phyloP scores from a whole-genome alignment of 2,329 filamentous ascomycete genomes.

The Penicillium frequentans region DNA sequence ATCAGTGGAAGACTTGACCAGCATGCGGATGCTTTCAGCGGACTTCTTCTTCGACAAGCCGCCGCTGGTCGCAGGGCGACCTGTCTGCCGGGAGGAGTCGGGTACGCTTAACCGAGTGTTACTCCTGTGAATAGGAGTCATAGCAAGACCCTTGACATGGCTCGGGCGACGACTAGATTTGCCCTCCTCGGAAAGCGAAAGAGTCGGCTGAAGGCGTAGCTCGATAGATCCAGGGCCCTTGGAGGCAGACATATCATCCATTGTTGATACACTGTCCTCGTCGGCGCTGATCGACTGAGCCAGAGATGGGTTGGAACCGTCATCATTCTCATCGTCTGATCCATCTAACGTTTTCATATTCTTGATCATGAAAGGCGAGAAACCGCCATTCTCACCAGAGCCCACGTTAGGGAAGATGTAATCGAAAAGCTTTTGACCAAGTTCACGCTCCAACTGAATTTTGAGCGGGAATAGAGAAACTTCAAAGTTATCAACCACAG shows the following conservation, averaged over 20 bases:
- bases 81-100: slow-evolving; percentile 27
- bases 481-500: slow-evolving; percentile 95
- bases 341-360: slow-evolving; percentile 51
- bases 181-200: slow-evolving; percentile 55
- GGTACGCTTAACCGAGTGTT: slow-evolving; percentile 21
- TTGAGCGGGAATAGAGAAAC: slow-evolving; percentile 91
- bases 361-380: slow-evolving; percentile 54
- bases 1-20: slow-evolving; percentile 38
- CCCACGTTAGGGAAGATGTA: slow-evolving; percentile 92
- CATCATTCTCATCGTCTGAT: slow-evolving; percentile 42
- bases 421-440: slow-evolving; percentile 90
- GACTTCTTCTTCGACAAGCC: slow-evolving; percentile 42
- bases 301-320: slow-evolving; percentile 11
- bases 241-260: slow-evolving; percentile 51
- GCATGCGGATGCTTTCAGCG: slow-evolving; percentile 40
- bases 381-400: slow-evolving; percentile 50
- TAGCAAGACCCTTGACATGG: slow-evolving; percentile 33
- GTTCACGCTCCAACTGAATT: slow-evolving; percentile 88
- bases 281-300: slow-evolving; percentile 37
- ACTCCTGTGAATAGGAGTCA: slow-evolving; percentile 36
- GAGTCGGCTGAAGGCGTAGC: slow-evolving; percentile 77
- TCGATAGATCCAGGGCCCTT: slow-evolving; percentile 74
- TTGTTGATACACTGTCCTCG: slow-evolving; percentile 38
- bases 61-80: slow-evolving; percentile 30
- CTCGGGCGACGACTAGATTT: slow-evolving; percentile 34